These are phyloP conservation scores for Colletotrichum sp. DNA, from an alignment of 2,329 filamentous ascomycete species.

Conservation along the genomic window DNA sequence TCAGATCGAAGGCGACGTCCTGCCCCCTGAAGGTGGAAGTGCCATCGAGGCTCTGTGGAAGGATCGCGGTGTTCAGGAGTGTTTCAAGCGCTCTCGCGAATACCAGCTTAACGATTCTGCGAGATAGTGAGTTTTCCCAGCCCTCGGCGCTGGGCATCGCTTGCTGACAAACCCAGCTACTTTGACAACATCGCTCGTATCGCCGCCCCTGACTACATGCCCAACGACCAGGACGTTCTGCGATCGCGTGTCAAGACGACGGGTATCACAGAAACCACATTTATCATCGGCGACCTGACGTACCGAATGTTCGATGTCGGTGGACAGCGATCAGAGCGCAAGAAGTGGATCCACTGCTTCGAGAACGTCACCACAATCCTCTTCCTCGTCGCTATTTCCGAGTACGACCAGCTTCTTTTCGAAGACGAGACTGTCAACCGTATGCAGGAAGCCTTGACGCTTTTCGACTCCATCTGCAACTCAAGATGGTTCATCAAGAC, in stretches of 20 bases:
- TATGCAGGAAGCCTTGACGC: slow-evolving; percentile 87
- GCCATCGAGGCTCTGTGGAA: slow-evolving; percentile 94
- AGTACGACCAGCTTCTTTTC: slow-evolving; percentile 95
- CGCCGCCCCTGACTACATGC: slow-evolving; percentile 88
- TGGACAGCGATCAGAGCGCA: slow-evolving; percentile 92
- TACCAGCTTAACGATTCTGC: slow-evolving; percentile 97
- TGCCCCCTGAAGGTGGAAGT: slow-evolving; percentile 92
- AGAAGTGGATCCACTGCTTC: slow-evolving; percentile 99
- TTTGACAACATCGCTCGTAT: slow-evolving; percentile 95
- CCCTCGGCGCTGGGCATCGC: slow-evolving; percentile 31
- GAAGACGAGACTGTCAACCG: slow-evolving; percentile 96
- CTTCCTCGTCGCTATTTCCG: slow-evolving; percentile 95
- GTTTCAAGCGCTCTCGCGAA: slow-evolving; percentile 93
- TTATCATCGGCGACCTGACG: slow-evolving; percentile 92
- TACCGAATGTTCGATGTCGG: slow-evolving; percentile 98
- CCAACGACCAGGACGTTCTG: slow-evolving; percentile 93
- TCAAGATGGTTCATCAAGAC: slow-evolving; percentile 91
- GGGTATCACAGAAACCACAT: slow-evolving; percentile 95
- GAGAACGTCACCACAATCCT: slow-evolving; percentile 97
- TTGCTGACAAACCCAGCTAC: slow-evolving; percentile 65
- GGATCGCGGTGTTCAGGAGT: slow-evolving; percentile 90
- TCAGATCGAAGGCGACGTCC: slow-evolving; percentile 93
- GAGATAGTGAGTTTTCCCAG: slow-evolving; percentile 76
- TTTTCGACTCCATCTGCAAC: slow-evolving; percentile 89
- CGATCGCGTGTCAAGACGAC: slow-evolving; percentile 97